Percentiles rank a stretch among this genome's conserved stretches.
Conservation (phyloP, 148 eudicot genomes). For the Cornus controversa region DNA sequence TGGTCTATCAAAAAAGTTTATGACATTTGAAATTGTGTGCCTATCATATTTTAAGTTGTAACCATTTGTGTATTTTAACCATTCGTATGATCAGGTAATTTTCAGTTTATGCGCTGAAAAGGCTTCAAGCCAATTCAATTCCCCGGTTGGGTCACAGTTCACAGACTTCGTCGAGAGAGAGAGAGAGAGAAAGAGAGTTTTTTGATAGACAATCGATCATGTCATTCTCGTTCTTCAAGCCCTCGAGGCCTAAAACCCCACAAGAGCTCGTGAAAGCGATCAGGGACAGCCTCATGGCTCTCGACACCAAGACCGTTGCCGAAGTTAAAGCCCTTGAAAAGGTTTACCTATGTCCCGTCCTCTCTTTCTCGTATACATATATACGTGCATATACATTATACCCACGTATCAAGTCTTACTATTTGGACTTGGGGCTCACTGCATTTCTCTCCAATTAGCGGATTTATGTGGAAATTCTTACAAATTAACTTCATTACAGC, state of each 20-base stretch:
- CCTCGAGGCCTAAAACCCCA: constrained; percentile 49
- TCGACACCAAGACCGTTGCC: constrained; percentile 72
- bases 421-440: background rate
- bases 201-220: constrained; percentile 8
- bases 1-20: too few species aligned
- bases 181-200: background rate
- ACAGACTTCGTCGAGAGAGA: background rate
- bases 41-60: too few species aligned
- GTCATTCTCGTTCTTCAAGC: constrained; percentile 61
- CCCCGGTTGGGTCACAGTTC: background rate
- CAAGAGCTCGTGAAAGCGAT: constrained; percentile 52
- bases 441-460: background rate
- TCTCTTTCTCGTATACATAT: background rate
- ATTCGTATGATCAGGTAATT: too few species aligned
- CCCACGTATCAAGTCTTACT: background rate
- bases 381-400: background rate
- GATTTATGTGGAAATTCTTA: background rate
- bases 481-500: background rate
- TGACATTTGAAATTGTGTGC: too few species aligned
- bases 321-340: constrained; percentile 93
- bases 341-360: constrained; percentile 33
- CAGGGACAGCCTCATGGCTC: constrained; percentile 76
- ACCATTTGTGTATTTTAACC: too few species aligned
- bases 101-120: too few species aligned
- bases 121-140: too few species aligned